Evolutionary conservation across 331 rosid species (phyloP).

Genomic region (Phaseolus coccineus): DNA sequence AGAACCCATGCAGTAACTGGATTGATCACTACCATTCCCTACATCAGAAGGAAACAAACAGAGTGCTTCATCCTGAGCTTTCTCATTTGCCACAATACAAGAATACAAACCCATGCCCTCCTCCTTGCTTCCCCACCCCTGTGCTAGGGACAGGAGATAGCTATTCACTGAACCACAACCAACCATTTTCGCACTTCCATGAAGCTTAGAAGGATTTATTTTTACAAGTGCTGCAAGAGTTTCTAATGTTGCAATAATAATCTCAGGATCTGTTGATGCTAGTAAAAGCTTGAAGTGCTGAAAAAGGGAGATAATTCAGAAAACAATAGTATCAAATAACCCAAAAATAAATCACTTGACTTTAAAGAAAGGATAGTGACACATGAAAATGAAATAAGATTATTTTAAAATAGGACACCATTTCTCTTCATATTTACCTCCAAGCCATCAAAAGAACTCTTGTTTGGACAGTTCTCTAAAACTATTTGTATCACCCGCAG

Average conservation of each 20-base stretch:
- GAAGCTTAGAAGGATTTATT: slow-evolving; percentile 93
- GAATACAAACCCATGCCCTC: slow-evolving; percentile 96
- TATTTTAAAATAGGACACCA: slow-evolving; percentile 21
- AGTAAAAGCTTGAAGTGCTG: slow-evolving; percentile 98
- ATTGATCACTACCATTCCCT: slow-evolving; percentile 70
- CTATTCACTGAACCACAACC: slow-evolving; percentile 94
- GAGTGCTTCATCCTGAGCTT: slow-evolving; percentile 71
- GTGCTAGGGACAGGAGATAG: slow-evolving; percentile 91
- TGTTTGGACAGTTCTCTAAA: slow-evolving; percentile 94
- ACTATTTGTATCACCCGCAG: slow-evolving; percentile 93
- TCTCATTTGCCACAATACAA: slow-evolving; percentile 86
- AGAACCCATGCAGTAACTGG: slow-evolving; percentile 82
- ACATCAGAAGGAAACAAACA: slow-evolving; percentile 86
- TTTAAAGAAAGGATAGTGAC: slow-evolving; percentile 5
- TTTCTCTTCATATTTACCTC: slow-evolving; percentile 66
- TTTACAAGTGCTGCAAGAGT: slow-evolving; percentile 93
- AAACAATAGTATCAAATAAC: slow-evolving; percentile 18
- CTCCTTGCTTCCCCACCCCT: slow-evolving; percentile 99
- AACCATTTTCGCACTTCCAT: slow-evolving; percentile 92
- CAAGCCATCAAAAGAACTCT: slow-evolving; percentile 92
- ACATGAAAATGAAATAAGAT: slow-evolving; percentile 21
- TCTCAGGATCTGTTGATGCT: slow-evolving; percentile 94
- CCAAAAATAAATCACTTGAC: slow-evolving; percentile 33
- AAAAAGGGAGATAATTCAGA: slow-evolving; percentile 33
- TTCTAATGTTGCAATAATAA: slow-evolving; percentile 85